Evolutionary conservation across 805 yeast species (phyloP).

Genomic region (Candida caryicola): DNA sequence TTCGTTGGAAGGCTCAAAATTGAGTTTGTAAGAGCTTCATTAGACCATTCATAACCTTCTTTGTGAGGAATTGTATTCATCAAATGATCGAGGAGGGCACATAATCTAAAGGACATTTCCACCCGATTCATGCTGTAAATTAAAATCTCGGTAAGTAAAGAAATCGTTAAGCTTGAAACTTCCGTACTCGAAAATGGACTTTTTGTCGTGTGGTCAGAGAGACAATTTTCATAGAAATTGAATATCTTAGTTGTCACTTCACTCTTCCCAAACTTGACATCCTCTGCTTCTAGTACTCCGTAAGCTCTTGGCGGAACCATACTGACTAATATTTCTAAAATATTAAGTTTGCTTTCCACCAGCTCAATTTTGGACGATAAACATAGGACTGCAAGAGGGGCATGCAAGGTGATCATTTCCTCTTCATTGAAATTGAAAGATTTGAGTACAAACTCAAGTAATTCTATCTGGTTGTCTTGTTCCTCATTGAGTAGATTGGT

Average conservation of each 20-base stretch:
- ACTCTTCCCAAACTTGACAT: conserved; percentile 1
- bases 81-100: conserved; percentile 19
- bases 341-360: conserved; percentile 18
- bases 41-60: conserved; percentile 5
- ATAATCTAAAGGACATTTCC: conserved; percentile 16
- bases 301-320: conserved; percentile 64
- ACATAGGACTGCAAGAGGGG: conserved; percentile 65
- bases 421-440: conserved; percentile 80
- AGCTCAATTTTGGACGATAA: conserved; percentile 37
- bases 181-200: conserved; percentile 15
- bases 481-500: conserved; percentile 40
- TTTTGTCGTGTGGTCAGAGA: conserved; percentile 2
- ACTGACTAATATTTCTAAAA: conserved; percentile 45
- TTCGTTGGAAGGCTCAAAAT: conserved; percentile 12
- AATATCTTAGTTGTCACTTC: conserved; percentile 14
- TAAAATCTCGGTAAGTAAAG: conserved; percentile 16
- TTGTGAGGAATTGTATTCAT: conserved; percentile 19
- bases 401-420: conserved; percentile 73
- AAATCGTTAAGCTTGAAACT: conserved; percentile 18
- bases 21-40: conserved; percentile 11
- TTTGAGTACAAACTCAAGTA: conserved; percentile 57
- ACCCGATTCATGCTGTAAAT: conserved; percentile 14
- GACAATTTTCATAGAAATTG: conserved; percentile 17
- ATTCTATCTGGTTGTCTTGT: conserved; percentile 31
- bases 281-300: conserved; percentile 1